These are phyloP conservation scores for Penicillium sp. DNA, from an alignment of 2,329 filamentous ascomycete genomes.

Conservation along the genomic window DNA sequence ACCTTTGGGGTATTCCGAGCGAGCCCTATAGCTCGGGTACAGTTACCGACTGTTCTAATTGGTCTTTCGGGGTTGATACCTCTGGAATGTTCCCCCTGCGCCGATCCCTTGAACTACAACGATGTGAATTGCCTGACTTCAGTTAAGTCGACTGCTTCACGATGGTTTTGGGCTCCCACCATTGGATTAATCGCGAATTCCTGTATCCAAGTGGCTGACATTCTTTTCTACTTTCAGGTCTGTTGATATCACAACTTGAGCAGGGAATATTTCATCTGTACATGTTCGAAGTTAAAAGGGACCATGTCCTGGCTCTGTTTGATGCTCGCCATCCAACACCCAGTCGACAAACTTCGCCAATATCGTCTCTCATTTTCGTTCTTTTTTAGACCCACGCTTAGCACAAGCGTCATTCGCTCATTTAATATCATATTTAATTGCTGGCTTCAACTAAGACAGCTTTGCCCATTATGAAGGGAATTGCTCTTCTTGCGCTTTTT, in stretches of 20 bases:
- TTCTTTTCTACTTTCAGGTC: background rate
- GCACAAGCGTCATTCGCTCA: background rate
- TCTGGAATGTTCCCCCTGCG: background rate
- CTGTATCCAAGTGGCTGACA: background rate
- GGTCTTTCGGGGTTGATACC: background rate
- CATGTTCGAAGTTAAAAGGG: background rate
- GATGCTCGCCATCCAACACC: background rate
- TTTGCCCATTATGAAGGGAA: slow-evolving; percentile 16
- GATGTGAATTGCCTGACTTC: background rate
- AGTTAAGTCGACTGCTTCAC: background rate
- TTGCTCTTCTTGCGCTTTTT: slow-evolving; percentile 35
- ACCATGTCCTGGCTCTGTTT: background rate
- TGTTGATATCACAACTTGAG: background rate
- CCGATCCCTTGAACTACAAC: background rate
- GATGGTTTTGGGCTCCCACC: background rate
- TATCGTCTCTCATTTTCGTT: background rate
- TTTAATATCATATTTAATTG: background rate
- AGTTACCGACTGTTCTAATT: background rate
- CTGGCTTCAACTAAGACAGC: background rate
- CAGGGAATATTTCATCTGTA: background rate
- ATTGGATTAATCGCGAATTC: background rate
- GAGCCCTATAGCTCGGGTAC: background rate
- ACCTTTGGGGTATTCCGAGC: background rate
- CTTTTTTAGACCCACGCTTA: background rate
- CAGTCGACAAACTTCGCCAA: slow-evolving; percentile 11